Conservation (phyloP, 2,329 filamentous ascomycete genomes). For the Geosmithia flava region DNA sequence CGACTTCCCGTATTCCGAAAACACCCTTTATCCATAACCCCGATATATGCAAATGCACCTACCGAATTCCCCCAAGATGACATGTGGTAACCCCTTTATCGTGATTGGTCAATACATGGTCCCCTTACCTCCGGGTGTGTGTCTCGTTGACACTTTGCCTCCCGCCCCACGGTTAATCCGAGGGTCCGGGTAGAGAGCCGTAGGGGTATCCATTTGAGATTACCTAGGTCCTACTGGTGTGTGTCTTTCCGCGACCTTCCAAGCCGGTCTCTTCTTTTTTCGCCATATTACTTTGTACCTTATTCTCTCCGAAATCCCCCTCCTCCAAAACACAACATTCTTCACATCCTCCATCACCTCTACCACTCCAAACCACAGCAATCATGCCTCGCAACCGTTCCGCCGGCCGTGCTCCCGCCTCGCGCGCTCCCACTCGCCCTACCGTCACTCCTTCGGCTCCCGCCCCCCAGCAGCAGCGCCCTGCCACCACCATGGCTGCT, state of each 20-base stretch:
- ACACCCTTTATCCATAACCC: not conserved
- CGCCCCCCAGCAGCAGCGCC: conserved; percentile 51
- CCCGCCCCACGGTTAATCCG: not conserved
- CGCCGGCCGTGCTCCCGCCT: conserved; percentile 33
- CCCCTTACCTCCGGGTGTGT: not conserved
- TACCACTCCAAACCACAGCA: conserved; percentile 5
- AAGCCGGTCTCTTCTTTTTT: not conserved
- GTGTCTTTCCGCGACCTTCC: not conserved
- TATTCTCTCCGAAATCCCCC: not conserved
- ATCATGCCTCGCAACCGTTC: conserved; percentile 69
- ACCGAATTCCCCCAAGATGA: not conserved
- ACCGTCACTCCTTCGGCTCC: conserved; percentile 46
- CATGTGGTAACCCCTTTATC: not conserved
- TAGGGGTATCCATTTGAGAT: too few species aligned
- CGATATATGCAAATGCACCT: not conserved
- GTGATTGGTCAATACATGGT: not conserved
- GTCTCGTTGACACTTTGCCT: too few species aligned
- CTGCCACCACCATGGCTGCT: conserved; percentile 56
- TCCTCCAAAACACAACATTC: not conserved
- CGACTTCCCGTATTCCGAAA: not conserved
- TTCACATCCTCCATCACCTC: not conserved
- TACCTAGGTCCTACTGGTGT: too few species aligned
- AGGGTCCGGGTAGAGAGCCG: not conserved
- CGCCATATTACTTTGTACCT: too few species aligned
- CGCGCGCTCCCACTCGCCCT: conserved; percentile 53